Evolutionary conservation across 371 early-diverging fungal species (phyloP), one percentile per base, ranked within the genome.

Genomic region (Saksenaea vasiformis): DNA sequence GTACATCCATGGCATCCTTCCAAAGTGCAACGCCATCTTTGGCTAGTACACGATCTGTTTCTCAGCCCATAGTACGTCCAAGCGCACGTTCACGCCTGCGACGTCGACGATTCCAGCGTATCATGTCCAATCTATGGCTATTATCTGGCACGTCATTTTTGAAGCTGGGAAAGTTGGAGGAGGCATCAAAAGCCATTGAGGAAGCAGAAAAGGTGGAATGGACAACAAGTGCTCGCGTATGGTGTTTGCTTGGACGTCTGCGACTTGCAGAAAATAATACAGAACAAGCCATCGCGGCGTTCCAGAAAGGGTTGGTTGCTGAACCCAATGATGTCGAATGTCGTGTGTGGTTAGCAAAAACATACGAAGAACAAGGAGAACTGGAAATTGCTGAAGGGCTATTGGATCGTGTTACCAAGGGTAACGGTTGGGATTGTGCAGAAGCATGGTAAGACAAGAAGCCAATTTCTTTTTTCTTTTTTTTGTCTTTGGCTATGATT

Each of bases 191-290:
- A 26, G 88, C 91, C 1, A 70, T 88, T 15, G 82, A 87, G 54
- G 90, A 89, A 64, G 92, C 90, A 0, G 87, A 90, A 62, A 72
- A 78, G 19, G 71, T 82, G 5, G 83, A 86, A 43, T 78, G 82
- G 55, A 76, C 79, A n/a, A 68, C 79, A 2, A 85, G 87, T 62
- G 71, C 81, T 0, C 62, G 63, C 24, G 82, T 88, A 10, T 90
- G 89, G 89, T 80, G 84, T 62, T 80, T 83, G 64, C 65, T 87
- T 19, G 90, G 87, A 5, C 71, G 78, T 9, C 61, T 86, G 31
- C 68, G 73, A 15, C 61, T 83, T 17, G 74, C 69, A 1, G 78
- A 85, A 57, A 65, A 68, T 0, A 68, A 83, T 41, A 41, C 61
- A n/a, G 81, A 82, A 1, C 68, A 77, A 44, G 86, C 87, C 0